phyloP scores from a whole-genome alignment of 148 eudicot species.

The Oxyria digyna region DNA sequence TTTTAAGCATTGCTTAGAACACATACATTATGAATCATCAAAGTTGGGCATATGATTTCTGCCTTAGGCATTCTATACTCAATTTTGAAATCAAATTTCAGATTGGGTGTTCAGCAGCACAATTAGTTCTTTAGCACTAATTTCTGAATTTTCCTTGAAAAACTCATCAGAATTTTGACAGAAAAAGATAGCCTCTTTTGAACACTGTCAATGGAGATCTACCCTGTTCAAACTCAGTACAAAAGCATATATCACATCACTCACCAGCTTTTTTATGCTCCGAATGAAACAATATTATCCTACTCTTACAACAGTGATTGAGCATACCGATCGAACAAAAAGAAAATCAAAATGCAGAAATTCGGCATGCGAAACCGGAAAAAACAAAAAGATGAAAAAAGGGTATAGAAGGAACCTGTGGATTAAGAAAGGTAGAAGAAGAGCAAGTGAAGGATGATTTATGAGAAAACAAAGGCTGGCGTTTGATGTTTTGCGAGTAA shows the following conservation, averaged over 20 bases:
- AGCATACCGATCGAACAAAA: neutral
- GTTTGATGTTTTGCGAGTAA: neutral
- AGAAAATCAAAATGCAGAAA: neutral
- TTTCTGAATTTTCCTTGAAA: too few species aligned
- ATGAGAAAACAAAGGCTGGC: neutral
- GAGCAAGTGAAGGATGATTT: neutral
- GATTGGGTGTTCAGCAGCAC: neutral
- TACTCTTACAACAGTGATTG: too few species aligned
- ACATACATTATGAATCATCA: too few species aligned
- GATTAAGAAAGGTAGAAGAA: neutral
- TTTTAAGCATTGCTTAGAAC: too few species aligned
- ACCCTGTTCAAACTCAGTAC: neutral
- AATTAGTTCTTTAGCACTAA: too few species aligned
- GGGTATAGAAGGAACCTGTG: neutral
- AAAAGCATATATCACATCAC: too few species aligned
- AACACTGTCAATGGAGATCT: neutral
- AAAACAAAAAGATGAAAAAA: neutral
- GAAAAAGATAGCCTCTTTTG: neutral
- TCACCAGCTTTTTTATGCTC: too few species aligned
- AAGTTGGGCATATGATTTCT: too few species aligned
- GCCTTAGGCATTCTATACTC: too few species aligned
- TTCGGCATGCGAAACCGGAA: neutral
- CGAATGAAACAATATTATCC: too few species aligned
- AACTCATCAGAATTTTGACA: neutral
- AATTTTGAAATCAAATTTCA: neutral